Conservation (phyloP, 2,329 filamentous ascomycete species). For the Kalmusia sp. region DNA sequence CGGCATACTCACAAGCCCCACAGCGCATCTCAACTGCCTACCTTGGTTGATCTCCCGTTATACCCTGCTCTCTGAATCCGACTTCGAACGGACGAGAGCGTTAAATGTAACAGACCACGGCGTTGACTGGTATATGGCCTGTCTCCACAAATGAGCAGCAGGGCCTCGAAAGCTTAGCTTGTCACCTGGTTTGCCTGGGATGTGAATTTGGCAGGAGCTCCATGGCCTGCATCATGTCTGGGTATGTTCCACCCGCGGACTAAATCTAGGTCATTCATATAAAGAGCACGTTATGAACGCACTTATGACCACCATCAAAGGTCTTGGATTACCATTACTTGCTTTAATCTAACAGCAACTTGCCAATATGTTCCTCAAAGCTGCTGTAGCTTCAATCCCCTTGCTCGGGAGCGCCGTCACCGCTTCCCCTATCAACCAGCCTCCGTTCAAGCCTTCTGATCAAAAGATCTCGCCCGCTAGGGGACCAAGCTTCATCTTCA, state of each 20-base stretch:
- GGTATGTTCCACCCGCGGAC: constrained; percentile 11
- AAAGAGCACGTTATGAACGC: background rate
- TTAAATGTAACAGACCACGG: constrained; percentile 29
- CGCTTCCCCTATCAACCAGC: constrained; percentile 13
- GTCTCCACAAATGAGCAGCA: constrained; percentile 22
- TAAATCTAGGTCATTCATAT: background rate
- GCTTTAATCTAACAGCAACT: background rate
- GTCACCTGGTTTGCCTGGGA: constrained; percentile 21
- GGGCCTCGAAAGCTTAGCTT: background rate
- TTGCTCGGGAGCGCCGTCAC: constrained; percentile 5
- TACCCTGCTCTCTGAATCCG: constrained; percentile 15
- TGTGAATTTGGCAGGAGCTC: background rate
- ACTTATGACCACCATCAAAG: background rate
- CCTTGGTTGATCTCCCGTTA: constrained; percentile 33
- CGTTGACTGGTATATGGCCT: constrained; percentile 22
- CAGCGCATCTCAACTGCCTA: constrained; percentile 25
- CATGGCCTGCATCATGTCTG: constrained; percentile 5
- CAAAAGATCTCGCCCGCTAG: constrained; percentile 12
- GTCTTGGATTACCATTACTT: background rate
- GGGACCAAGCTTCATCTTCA: constrained; percentile 6
- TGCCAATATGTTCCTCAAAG: constrained; percentile 1
- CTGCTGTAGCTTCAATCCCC: background rate
- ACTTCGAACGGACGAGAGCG: constrained; percentile 13
- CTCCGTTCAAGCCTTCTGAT: constrained; percentile 13
- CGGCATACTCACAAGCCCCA: constrained; percentile 27